Evolutionary conservation across 2,329 filamentous ascomycete species (phyloP), one percentile per base, ranked within the genome.

Genomic region (Xylariaceae sp.): DNA sequence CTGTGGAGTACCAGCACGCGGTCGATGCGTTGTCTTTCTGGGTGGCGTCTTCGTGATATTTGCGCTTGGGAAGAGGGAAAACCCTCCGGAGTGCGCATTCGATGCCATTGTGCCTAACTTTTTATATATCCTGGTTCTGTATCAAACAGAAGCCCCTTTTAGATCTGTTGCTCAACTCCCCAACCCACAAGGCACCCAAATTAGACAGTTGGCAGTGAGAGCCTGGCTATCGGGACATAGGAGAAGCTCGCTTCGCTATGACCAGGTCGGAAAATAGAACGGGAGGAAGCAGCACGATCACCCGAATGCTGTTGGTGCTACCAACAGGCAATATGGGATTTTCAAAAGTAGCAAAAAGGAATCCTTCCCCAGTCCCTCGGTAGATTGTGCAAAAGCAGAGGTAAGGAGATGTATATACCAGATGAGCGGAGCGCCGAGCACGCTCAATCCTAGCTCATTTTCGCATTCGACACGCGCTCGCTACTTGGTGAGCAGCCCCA

Each of bases 61-160:
- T 18, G 80, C 75, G 59, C 74, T 83, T 23, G 81, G 81, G 63
- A 84, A 84, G 55, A 84, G 76, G 55, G 81, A 84, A 68, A 84
- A 82, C 54, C 78, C 77, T 66, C 76, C 78, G 18, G 74, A 67
- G 50, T 71, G 72, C 30, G 48, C 59, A 53, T 54, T 64, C 4
- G 64, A 60, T 21, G 66, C 57, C 63, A 67, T 55, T 20, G 15
- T 57, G 29, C 33, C 44, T 10, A 9, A 18, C 16, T 30, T 53
- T 39, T 54, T 48, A 40, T 33, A 30, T 35, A 24, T 45, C 10
- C 55, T 46, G 23, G 32, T 39, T 36, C 40, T 33, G 35, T 26
- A 32, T 46, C 37, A 26, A 41, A 43, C 39, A 49, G 35, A 53
- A 10, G 27, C 2, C 48, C 24, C 40, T 51, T 49, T 37, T 41